Percentiles rank a stretch among this genome's conserved stretches.
These are phyloP conservation scores for Pythium scleroteichum DNA, from an alignment of 352 stramenopile species.

Conservation along the genomic window DNA sequence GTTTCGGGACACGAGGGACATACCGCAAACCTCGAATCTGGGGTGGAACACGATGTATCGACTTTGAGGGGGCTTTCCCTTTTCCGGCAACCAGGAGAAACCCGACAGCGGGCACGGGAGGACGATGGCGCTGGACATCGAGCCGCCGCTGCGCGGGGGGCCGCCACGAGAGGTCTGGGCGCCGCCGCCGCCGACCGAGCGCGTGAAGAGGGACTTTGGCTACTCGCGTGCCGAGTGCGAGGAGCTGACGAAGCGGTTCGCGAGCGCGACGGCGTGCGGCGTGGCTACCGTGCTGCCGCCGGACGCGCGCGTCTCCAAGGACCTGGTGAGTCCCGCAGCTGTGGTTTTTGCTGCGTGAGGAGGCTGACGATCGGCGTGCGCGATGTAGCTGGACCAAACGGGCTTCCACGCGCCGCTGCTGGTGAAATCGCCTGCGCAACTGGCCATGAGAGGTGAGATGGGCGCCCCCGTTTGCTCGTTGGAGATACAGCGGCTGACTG, in stretches of 20 bases:
- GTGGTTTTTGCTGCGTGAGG: not conserved
- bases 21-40: slow-evolving; percentile 14
- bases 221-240: not conserved
- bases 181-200: not conserved
- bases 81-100: slow-evolving; percentile 5
- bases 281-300: slow-evolving; percentile 8
- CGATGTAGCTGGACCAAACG: slow-evolving; percentile 27
- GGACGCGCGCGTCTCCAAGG: slow-evolving; percentile 21
- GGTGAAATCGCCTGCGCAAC: slow-evolving; percentile 24
- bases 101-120: not conserved
- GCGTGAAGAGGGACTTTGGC: not conserved
- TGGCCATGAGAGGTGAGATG: slow-evolving; percentile 33
- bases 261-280: slow-evolving; percentile 12
- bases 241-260: slow-evolving; percentile 11
- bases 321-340: slow-evolving; percentile 10
- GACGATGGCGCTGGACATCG: slow-evolving; percentile 20
- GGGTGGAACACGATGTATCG: slow-evolving; percentile 23
- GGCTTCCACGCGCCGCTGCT: slow-evolving; percentile 33
- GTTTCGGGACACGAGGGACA: not conserved
- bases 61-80: slow-evolving; percentile 22
- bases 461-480: no score
- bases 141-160: slow-evolving; percentile 5
- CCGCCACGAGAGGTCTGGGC: not conserved
- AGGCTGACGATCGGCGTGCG: not conserved
- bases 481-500: not conserved